Base-by-base conservation (phyloP, 495 filamentous ascomycete genomes). In the Podospora sp. region DNA sequence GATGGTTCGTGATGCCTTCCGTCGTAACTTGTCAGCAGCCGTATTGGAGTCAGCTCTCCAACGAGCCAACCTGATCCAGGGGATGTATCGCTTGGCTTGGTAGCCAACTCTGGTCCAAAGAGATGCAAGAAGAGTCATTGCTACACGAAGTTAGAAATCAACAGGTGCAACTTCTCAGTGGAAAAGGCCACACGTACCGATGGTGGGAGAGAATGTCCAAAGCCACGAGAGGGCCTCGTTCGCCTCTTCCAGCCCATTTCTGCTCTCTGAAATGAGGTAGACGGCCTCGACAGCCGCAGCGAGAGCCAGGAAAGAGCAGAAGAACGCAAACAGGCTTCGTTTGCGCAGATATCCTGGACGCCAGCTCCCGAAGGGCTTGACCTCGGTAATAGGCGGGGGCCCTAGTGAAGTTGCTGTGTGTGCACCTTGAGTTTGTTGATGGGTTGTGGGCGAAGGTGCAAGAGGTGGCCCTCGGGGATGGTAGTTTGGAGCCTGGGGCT, bases 181-280 rank as follows among this genome's bases (percentile, higher is more conserved):
- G 22, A 8, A 27, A 29, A 29, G 3, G 16, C 26, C 29, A 27
- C 2, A 62, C 60, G 18, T 51, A 62, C 60, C 46, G 22, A 62
- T 51, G 2, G 60, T 62, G 12, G 60, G 60, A 3, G 36, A 51
- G 46, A 62, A 62, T 49, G 46, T 50, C 60, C 60, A 62, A 25
- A 62, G 60, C 60, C 60, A 62, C 5, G 60, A 62, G 5, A 62
- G 36, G 12, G 60, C n/a, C 60, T 62, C 60, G 11, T 62, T 62
- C 49, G 60, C 60, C 18, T 49, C 35, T 36, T 62, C 36, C 20
- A 62, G 35, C 12, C 60, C 60, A 25, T 62, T 62, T 51, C 60
- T 49, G n/a, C 29, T 62, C 36, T 62, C 36, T 25, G 60, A 62
- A 27, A 51, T 12, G 2, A 49, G 18, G 12, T 50, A 49, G 33